phyloP scores from a whole-genome alignment of 2,329 filamentous ascomycete species.

The Ophiostoma triangulosporum region DNA sequence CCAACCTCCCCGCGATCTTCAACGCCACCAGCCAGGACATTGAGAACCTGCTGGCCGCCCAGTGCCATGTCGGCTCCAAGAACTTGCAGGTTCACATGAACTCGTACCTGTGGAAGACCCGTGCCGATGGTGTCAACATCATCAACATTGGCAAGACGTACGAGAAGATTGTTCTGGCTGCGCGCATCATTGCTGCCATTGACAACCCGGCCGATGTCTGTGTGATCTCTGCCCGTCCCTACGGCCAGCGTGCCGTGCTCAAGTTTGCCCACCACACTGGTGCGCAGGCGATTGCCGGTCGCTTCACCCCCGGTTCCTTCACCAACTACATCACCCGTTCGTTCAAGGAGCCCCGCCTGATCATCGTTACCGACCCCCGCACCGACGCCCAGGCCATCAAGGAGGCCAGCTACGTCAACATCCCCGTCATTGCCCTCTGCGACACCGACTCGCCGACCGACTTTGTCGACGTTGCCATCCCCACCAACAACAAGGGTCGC shows the following conservation, averaged over 20 bases:
- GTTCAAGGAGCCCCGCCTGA: constrained; percentile 99
- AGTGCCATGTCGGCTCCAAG: constrained; percentile 95
- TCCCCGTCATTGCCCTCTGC: constrained; percentile 97
- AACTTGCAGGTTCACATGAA: constrained; percentile 95
- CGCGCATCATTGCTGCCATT: constrained; percentile 95
- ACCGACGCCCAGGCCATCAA: constrained; percentile 99
- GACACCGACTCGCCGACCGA: constrained; percentile 99
- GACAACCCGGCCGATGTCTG: constrained; percentile 99
- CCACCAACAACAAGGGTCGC: constrained; percentile 99
- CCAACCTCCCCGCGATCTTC: constrained; percentile 88
- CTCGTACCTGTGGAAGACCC: constrained; percentile 98
- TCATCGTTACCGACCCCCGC: constrained; percentile 98
- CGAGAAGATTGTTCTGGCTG: constrained; percentile 99
- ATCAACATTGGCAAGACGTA: constrained; percentile 99
- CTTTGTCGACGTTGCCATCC: constrained; percentile 99
- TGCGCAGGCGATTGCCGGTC: constrained; percentile 93
- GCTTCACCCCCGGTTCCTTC: constrained; percentile 99
- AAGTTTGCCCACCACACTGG: constrained; percentile 99
- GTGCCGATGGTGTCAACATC: constrained; percentile 94
- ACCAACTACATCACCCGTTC: constrained; percentile 99
- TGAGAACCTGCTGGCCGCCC: constrained; percentile 96
- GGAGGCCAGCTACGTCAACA: constrained; percentile 99
- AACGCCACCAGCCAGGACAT: constrained; percentile 97
- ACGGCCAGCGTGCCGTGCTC: constrained; percentile 97
- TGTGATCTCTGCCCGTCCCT: constrained; percentile 98